Evolutionary conservation across 1,284 basidiomycete genomes (phyloP), one percentile per base, ranked within the genome.

Genomic region (Ustilago bromivora): DNA sequence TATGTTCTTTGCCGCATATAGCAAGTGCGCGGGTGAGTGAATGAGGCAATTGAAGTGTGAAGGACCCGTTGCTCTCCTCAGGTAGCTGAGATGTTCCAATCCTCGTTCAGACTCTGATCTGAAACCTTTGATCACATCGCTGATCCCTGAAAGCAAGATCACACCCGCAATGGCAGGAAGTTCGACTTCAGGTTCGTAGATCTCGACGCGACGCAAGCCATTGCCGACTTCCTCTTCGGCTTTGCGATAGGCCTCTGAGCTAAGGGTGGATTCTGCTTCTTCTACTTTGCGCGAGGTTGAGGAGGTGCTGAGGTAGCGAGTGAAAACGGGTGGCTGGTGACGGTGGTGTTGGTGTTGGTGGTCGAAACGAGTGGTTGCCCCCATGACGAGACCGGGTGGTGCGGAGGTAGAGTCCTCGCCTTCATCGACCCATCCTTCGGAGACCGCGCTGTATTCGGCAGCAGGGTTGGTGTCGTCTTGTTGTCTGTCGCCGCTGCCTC

Each of bases 101-200:
- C 85, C 87, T 19, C 78, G 78, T 47, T 82, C 79, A 31, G 84
- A 80, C 57, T 87, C 86, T 75, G 63, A 84, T 9, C 80, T 63
- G 57, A 83, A 87, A 31, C 86, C 86, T 61, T 87, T 87, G 73
- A 88, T 85, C 12, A 87, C 84, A 71, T 88, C 87, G 46, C 82
- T 80, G n/a, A 87, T 74, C 8, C 87, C 87, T 2, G 85, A 80
- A 9, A 88, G 71, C 51, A 87, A 78, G 41, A 88, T 86, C 1
- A 87, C 74, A 23, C 87, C 87, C 0, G 81, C 81, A 28, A 88
- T 57, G 0, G 74, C 74, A 0, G 87, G 87, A 1, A 87, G 70
- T 11, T 81, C 80, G 11, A 87, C 71, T 31, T 87, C 82, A 2
- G 82, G 81, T 3, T 82, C 85, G 76, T 87, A 87, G 46, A 87